These are phyloP conservation scores for Schwanniomyces yamadae DNA, from an alignment of 805 yeast genomes.

Conservation along the genomic window DNA sequence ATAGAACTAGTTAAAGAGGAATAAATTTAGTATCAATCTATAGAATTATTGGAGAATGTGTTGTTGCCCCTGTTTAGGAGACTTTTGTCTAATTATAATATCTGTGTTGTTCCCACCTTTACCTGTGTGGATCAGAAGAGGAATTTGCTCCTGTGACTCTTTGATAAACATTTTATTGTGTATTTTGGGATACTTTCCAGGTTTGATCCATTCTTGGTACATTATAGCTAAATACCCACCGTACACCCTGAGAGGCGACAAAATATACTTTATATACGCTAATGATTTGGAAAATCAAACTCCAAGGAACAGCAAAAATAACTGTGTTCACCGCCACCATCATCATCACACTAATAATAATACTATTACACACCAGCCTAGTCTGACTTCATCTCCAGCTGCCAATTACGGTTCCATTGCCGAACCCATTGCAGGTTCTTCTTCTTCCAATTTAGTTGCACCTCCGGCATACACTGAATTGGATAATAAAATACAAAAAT, in stretches of 20 bases:
- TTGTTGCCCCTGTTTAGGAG: constrained; percentile 41
- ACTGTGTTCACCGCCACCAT: constrained; percentile 19
- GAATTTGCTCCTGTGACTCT: constrained; percentile 56
- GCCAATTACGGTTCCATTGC: constrained; percentile 7
- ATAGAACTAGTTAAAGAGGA: background rate
- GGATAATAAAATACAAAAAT: constrained; percentile 12
- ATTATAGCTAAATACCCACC: constrained; percentile 49
- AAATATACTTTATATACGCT: constrained; percentile 34
- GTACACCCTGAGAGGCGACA: constrained; percentile 22
- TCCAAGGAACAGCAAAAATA: constrained; percentile 6
- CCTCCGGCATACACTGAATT: constrained; percentile 36
- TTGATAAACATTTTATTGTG: constrained; percentile 42
- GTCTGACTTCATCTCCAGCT: constrained; percentile 8
- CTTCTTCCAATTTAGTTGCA: constrained; percentile 10
- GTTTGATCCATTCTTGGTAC: constrained; percentile 50
- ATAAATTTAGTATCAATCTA: background rate
- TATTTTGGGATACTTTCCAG: constrained; percentile 50
- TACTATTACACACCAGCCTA: constrained; percentile 11
- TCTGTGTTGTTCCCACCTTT: constrained; percentile 73
- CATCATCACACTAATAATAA: constrained; percentile 15
- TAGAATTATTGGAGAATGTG: constrained; percentile 6
- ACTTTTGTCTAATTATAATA: constrained; percentile 55
- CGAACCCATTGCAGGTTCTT: constrained; percentile 13
- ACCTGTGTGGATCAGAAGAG: constrained; percentile 67
- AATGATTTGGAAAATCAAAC: constrained; percentile 33